Percentiles rank a stretch among this genome's conserved stretches.
These are phyloP conservation scores for Inga laurina DNA, from an alignment of 306 rosid species.

Conservation along the genomic window DNA sequence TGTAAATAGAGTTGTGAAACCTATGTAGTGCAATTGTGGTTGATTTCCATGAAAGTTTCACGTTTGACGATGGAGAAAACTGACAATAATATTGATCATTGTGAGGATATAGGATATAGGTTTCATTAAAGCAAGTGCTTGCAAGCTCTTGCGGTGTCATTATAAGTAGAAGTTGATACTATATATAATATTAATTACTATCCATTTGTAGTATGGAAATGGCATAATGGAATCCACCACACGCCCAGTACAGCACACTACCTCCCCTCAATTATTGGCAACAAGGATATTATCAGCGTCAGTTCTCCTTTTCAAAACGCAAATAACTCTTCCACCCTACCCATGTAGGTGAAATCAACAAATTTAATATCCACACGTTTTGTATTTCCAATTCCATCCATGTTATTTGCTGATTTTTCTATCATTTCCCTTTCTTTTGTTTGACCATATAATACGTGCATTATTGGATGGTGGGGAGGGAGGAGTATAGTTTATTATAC, in stretches of 20 bases:
- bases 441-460: too few species aligned
- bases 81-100: neutral
- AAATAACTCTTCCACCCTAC: neutral
- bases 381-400: too few species aligned
- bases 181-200: too few species aligned
- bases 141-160: conserved; percentile 36
- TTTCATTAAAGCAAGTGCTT: neutral
- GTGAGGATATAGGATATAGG: neutral
- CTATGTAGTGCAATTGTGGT: neutral
- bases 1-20: neutral
- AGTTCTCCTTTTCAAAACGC: neutral
- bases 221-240: too few species aligned
- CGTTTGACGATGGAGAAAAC: neutral
- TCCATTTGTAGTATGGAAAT: too few species aligned
- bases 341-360: too few species aligned
- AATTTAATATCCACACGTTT: too few species aligned
- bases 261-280: neutral
- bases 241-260: too few species aligned
- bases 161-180: neutral
- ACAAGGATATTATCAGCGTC: neutral
- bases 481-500: too few species aligned
- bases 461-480: too few species aligned
- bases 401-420: too few species aligned
- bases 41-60: neutral
- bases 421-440: too few species aligned